Conservation (phyloP, 2,329 filamentous ascomycete genomes). For the Microcera coccophila region DNA sequence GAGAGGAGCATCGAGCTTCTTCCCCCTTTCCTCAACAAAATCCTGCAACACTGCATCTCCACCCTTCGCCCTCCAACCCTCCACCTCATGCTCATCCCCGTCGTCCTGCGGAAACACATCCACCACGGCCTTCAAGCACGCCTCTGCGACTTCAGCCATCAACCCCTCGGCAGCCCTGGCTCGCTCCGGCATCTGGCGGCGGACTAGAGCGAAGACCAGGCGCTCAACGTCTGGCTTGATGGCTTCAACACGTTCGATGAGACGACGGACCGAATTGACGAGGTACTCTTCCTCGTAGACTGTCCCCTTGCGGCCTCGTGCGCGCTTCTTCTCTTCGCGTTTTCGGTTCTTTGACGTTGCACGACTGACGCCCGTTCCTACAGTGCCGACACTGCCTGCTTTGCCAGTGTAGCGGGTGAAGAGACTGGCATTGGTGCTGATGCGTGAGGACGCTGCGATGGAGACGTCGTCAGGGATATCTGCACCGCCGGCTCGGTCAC, state of each 20-base stretch:
- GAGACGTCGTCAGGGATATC: constrained; percentile 92
- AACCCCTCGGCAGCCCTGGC: constrained; percentile 72
- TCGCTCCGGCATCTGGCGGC: constrained; percentile 82
- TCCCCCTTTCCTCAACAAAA: constrained; percentile 43
- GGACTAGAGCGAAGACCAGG: constrained; percentile 71
- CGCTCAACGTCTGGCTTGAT: constrained; percentile 68
- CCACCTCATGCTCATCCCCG: constrained; percentile 16
- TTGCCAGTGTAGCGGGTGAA: constrained; percentile 90
- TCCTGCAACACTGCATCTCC: constrained; percentile 52
- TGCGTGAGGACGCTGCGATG: constrained; percentile 74
- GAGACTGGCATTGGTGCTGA: constrained; percentile 78
- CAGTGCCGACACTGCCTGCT: constrained; percentile 58
- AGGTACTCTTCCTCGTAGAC: constrained; percentile 98
- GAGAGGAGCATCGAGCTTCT: constrained; percentile 46
- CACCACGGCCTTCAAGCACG: constrained; percentile 61
- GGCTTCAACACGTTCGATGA: constrained; percentile 77
- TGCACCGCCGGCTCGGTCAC: constrained; percentile 58
- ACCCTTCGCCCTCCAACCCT: constrained; percentile 39
- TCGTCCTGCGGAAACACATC: constrained; percentile 59
- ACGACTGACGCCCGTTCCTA: constrained; percentile 68
- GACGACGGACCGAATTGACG: constrained; percentile 76
- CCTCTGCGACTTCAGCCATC: constrained; percentile 68
- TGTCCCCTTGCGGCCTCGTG: constrained; percentile 89
- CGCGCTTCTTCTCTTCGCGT: constrained; percentile 91
- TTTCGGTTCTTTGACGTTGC: constrained; percentile 84